A percentile compares a stretch with the other conserved stretches of the same genome.
phyloP scores from a whole-genome alignment of 768 basidiomycete genomes.

The Filobasidium wieringae region DNA sequence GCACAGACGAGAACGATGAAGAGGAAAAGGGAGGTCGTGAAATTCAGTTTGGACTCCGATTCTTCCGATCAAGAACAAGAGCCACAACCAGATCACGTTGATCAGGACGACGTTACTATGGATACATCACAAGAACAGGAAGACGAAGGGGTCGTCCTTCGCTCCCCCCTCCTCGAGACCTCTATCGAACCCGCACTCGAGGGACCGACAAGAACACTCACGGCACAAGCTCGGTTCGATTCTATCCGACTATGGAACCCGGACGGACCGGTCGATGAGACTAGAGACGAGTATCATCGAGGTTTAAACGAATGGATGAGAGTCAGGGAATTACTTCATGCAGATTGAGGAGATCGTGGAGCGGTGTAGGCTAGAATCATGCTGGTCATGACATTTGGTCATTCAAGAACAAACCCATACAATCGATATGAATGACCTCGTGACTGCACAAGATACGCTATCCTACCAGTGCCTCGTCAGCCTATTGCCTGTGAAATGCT shows the following conservation, averaged over 20 bases:
- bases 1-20: not conserved
- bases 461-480: too few relatives aligned
- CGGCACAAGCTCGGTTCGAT: not conserved
- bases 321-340: not conserved
- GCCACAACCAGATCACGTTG: not conserved
- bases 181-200: not conserved
- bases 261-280: slow-evolving; percentile 6
- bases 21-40: not conserved
- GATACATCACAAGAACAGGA: not conserved
- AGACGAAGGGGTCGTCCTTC: not conserved
- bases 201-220: not conserved
- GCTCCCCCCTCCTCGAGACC: not conserved
- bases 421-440: too few relatives aligned
- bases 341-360: not conserved
- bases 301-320: not conserved
- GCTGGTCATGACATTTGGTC: too few relatives aligned
- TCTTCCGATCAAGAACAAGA: not conserved
- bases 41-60: not conserved
- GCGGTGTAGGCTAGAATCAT: too few relatives aligned
- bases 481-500: too few relatives aligned
- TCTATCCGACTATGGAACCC: slow-evolving; percentile 1
- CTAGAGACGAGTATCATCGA: slow-evolving; percentile 3
- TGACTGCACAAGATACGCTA: too few relatives aligned
- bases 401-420: too few relatives aligned
- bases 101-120: not conserved